Percentiles rank a stretch among this genome's conserved stretches.
Conservation (phyloP, 2,329 filamentous ascomycete species). For the Mollisia scopiformis region DNA sequence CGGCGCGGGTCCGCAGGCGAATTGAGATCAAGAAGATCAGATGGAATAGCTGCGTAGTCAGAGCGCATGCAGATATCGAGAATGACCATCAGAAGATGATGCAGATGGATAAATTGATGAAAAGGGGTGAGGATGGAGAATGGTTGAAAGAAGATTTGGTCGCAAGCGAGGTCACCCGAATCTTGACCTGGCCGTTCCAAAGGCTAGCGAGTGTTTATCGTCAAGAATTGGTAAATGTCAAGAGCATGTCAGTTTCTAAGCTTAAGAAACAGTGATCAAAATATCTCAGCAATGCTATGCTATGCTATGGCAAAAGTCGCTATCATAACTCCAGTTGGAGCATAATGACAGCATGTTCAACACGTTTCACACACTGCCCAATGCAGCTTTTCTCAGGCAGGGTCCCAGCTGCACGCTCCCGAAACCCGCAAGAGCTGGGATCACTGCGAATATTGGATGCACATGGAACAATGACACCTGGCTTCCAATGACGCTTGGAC, state of each 20-base stretch:
- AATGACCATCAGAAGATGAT: background rate
- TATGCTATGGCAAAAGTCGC: background rate
- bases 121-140: background rate
- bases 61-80: slow-evolving; percentile 11
- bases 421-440: background rate
- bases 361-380: slow-evolving; percentile 15
- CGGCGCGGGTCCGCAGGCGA: background rate
- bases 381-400: background rate
- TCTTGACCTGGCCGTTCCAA: background rate
- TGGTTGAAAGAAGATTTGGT: background rate
- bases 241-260: background rate
- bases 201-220: background rate
- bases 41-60: slow-evolving; percentile 10
- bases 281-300: slow-evolving; percentile 10
- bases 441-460: background rate
- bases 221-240: background rate
- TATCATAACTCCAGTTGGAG: slow-evolving; percentile 1
- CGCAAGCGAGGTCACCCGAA: background rate
- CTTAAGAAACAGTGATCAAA: background rate
- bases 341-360: slow-evolving; percentile 15
- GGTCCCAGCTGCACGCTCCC: background rate
- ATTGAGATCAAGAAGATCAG: slow-evolving; percentile 8
- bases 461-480: slow-evolving; percentile 1
- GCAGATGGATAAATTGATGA: background rate
- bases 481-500: background rate